These are phyloP conservation scores for Jamesozyma rosinii DNA, from an alignment of 805 yeast species.

Conservation along the genomic window DNA sequence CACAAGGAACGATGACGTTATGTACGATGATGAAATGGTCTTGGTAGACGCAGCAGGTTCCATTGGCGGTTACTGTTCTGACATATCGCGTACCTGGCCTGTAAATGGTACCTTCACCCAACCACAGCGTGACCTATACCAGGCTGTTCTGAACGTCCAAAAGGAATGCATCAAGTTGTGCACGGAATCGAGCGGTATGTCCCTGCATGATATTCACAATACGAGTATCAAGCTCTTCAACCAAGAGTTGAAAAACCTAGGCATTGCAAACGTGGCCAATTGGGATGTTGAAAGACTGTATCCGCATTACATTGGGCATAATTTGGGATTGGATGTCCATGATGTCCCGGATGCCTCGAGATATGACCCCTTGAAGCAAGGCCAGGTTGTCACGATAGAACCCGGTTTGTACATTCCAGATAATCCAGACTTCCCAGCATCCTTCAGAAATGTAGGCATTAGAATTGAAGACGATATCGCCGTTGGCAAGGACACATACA, in stretches of 20 bases:
- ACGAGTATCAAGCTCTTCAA: constrained; percentile 51
- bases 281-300: constrained; percentile 52
- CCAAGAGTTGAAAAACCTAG: constrained; percentile 61
- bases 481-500: constrained; percentile 51
- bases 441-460: constrained; percentile 81
- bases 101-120: constrained; percentile 60
- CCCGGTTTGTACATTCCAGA: constrained; percentile 91
- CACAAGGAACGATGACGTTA: constrained; percentile 79
- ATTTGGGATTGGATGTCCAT: constrained; percentile 86
- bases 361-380: constrained; percentile 42
- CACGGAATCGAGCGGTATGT: constrained; percentile 40
- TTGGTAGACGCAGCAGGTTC: constrained; percentile 93
- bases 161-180: constrained; percentile 68
- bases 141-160: constrained; percentile 79
- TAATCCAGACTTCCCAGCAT: constrained; percentile 58
- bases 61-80: constrained; percentile 89
- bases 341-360: constrained; percentile 64
- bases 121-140: constrained; percentile 79
- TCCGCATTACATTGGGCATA: constrained; percentile 95
- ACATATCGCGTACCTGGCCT: constrained; percentile 96
- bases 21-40: constrained; percentile 71
- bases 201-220: constrained; percentile 70
- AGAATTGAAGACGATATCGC: constrained; percentile 92
- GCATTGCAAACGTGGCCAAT: constrained; percentile 46
- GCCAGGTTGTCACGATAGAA: constrained; percentile 88